Evolutionary conservation across 805 yeast genomes (phyloP).

Genomic region (Zygoascus ofunaensis): DNA sequence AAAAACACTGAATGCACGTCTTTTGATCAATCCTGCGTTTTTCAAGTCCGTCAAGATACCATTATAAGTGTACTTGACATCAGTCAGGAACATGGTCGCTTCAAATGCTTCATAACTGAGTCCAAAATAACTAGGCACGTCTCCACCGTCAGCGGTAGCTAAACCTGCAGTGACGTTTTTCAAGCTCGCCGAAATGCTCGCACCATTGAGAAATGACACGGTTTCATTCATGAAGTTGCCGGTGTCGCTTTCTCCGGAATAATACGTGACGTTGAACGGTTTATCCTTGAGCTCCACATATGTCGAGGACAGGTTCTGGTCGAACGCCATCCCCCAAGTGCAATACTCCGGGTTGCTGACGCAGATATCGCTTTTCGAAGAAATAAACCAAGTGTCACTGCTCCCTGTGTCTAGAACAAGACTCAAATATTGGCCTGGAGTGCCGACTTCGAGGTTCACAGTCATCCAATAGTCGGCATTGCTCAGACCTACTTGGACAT

Average conservation of each 20-base stretch:
- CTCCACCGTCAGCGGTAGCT: conserved; percentile 50
- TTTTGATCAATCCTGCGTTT: conserved; percentile 34
- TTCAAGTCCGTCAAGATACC: conserved; percentile 58
- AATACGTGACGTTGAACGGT: conserved; percentile 16
- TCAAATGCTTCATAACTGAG: conserved; percentile 27
- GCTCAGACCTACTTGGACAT: neutral
- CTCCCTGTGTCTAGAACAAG: conserved; percentile 43
- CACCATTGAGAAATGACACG: conserved; percentile 24
- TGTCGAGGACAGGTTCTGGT: conserved; percentile 5
- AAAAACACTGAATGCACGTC: conserved; percentile 40
- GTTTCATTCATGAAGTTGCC: conserved; percentile 60
- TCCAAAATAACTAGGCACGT: conserved; percentile 36
- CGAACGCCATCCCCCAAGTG: conserved; percentile 5
- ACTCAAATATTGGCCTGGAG: conserved; percentile 34
- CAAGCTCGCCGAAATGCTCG: conserved; percentile 39
- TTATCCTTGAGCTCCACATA: conserved; percentile 4
- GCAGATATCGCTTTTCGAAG: conserved; percentile 15
- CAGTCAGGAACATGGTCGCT: conserved; percentile 6
- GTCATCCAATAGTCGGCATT: conserved; percentile 10
- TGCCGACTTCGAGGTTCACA: conserved; percentile 30
- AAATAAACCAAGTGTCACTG: conserved; percentile 40
- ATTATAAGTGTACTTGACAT: conserved; percentile 32
- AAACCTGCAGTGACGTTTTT: conserved; percentile 59
- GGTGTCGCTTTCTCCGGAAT: conserved; percentile 21
- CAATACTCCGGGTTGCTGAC: conserved; percentile 2